Conservation (phyloP, 1,284 basidiomycete species). For the Ceratobasidium sp. region DNA sequence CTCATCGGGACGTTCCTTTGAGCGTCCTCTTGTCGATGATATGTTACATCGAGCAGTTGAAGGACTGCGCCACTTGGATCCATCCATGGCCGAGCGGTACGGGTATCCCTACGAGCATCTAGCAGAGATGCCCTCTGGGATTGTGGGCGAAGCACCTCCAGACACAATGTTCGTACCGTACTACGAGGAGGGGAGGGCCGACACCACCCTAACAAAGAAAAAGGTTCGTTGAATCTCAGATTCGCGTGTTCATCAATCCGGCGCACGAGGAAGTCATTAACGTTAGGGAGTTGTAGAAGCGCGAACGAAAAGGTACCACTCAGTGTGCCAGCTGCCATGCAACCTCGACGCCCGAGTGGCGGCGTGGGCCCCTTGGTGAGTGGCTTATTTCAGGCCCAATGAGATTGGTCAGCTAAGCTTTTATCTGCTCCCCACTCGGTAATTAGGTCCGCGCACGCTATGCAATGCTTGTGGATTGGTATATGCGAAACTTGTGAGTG, state of each 20-base stretch:
- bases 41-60: constrained; percentile 41
- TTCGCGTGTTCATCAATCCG: constrained; percentile 18
- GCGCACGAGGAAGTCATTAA: constrained; percentile 34
- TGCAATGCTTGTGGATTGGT: constrained; percentile 83
- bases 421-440: constrained; percentile 40
- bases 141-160: constrained; percentile 15
- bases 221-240: constrained; percentile 29
- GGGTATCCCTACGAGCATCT: constrained; percentile 2
- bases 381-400: constrained; percentile 44
- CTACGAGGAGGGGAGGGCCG: constrained; percentile 35
- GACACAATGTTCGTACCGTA: constrained; percentile 38
- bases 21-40: constrained; percentile 34
- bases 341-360: constrained; percentile 87
- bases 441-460: constrained; percentile 73
- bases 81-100: constrained; percentile 41
- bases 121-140: constrained; percentile 17
- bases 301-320: constrained; percentile 58
- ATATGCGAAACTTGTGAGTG: constrained; percentile 78
- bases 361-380: constrained; percentile 80
- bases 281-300: constrained; percentile 38
- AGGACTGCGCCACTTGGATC: constrained; percentile 28
- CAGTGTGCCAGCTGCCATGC: constrained; percentile 81
- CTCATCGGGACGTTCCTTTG: constrained; percentile 32
- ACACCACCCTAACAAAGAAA: constrained; percentile 35
- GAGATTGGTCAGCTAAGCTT: constrained; percentile 36